phyloP scores from a whole-genome alignment of 2,329 filamentous ascomycete species.

The Phyllosticta capitalensis region DNA sequence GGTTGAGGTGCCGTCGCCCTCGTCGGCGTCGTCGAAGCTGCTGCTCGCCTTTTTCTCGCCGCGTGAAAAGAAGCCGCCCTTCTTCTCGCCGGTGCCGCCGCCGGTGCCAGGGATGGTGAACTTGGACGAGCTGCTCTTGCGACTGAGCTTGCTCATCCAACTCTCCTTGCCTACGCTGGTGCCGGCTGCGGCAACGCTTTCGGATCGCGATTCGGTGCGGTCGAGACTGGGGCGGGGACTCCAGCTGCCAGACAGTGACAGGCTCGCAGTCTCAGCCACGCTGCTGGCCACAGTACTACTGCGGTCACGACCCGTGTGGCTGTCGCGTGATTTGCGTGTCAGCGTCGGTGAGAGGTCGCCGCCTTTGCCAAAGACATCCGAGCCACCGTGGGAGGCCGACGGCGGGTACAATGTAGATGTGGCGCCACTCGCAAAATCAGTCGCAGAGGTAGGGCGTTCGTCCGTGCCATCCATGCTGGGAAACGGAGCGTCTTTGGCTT shows the following conservation, averaged over 20 bases:
- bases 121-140: constrained; percentile 38
- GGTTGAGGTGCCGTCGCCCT: constrained; percentile 14
- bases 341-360: constrained; percentile 14
- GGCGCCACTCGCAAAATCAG: constrained; percentile 20
- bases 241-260: constrained; percentile 17
- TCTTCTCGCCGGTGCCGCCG: constrained; percentile 6
- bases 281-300: constrained; percentile 9
- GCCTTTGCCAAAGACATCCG: neutral
- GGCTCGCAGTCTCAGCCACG: neutral
- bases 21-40: constrained; percentile 31
- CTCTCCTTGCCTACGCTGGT: constrained; percentile 32
- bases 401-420: neutral
- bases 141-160: constrained; percentile 41
- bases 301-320: neutral
- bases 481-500: neutral
- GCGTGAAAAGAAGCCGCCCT: constrained; percentile 23
- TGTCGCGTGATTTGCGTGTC: constrained; percentile 8
- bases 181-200: constrained; percentile 18
- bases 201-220: constrained; percentile 28
- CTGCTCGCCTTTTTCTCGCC: constrained; percentile 26
- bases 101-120: constrained; percentile 31
- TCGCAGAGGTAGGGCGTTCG: constrained; percentile 17
- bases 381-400: neutral
- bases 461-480: neutral
- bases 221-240: constrained; percentile 32